Conservation (phyloP, 345 rosid species). For the Aquilaria malaccensis region DNA sequence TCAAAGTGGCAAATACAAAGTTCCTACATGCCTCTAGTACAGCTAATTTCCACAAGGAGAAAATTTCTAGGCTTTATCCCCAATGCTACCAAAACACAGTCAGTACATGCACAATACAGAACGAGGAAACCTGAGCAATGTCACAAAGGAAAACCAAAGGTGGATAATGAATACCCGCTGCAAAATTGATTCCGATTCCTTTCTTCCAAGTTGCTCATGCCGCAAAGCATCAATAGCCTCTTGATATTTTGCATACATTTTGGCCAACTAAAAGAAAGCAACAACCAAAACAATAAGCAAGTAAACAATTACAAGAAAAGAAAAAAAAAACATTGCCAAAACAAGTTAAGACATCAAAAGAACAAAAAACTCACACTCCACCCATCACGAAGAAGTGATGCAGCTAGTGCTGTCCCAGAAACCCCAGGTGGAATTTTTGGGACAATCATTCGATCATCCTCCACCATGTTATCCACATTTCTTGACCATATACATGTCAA, state of each 20-base stretch:
- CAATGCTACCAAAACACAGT: no score
- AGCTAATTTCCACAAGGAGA: no score
- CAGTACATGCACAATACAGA: background rate
- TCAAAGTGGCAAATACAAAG: no score
- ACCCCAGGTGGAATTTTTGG: constrained; percentile 84
- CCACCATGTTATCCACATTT: constrained; percentile 25
- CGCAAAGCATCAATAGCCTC: constrained; percentile 95
- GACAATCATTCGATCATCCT: constrained; percentile 38
- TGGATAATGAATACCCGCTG: constrained; percentile 58
- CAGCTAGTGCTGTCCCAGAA: constrained; percentile 94
- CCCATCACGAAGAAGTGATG: constrained; percentile 94
- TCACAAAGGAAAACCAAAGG: constrained; percentile 7
- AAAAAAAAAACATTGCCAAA: constrained; percentile 10
- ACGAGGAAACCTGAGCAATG: background rate
- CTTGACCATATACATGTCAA: no score
- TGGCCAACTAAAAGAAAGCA: constrained; percentile 53
- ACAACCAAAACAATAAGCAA: background rate
- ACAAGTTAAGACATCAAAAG: constrained; percentile 8
- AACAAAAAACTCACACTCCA: constrained; percentile 82
- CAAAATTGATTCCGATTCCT: constrained; percentile 77
- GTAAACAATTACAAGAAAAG: background rate
- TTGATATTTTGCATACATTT: constrained; percentile 92
- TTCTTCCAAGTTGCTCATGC: constrained; percentile 94
- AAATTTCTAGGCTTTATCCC: no score
- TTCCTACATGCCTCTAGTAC: no score